A percentile compares a stretch with the other conserved stretches of the same genome.
Evolutionary conservation across 2,329 filamentous ascomycete genomes (phyloP).

Genomic region (Mariannaea sp.): DNA sequence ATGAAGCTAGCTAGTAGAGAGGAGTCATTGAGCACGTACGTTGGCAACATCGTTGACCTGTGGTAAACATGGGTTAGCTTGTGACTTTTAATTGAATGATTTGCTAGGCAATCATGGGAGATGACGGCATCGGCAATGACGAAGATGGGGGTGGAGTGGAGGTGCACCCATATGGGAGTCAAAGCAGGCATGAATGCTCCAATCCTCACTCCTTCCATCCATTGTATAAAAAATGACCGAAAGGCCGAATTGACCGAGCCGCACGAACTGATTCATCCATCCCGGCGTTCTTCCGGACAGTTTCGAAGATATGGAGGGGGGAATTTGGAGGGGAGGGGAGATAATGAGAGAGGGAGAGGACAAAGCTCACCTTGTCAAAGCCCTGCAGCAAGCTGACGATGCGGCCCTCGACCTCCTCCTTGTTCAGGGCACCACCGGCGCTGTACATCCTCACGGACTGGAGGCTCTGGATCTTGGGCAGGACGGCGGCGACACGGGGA

Average conservation of each 20-base stretch:
- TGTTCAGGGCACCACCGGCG: slow-evolving; percentile 75
- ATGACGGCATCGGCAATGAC: neutral
- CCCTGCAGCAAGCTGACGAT: slow-evolving; percentile 92
- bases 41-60: slow-evolving; percentile 71
- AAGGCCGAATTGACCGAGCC: slow-evolving; percentile 15
- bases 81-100: neutral
- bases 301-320: no score
- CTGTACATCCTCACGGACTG: slow-evolving; percentile 84
- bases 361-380: slow-evolving; percentile 78
- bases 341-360: neutral
- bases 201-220: neutral
- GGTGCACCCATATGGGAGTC: neutral
- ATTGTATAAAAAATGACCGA: neutral
- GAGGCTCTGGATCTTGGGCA: slow-evolving; percentile 65
- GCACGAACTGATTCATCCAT: neutral
- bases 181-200: neutral
- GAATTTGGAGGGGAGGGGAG: no score
- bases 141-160: neutral
- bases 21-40: slow-evolving; percentile 50
- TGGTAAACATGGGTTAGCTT: slow-evolving; percentile 37
- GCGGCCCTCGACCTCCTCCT: slow-evolving; percentile 86
- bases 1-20: slow-evolving; percentile 17
- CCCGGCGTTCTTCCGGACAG: neutral
- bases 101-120: neutral
- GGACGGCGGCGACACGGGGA: slow-evolving; percentile 61